Evolutionary conservation across 2,329 filamentous ascomycete genomes (phyloP), one percentile per base, ranked within the genome.

Genomic region (Orbilia blumenaviensis): DNA sequence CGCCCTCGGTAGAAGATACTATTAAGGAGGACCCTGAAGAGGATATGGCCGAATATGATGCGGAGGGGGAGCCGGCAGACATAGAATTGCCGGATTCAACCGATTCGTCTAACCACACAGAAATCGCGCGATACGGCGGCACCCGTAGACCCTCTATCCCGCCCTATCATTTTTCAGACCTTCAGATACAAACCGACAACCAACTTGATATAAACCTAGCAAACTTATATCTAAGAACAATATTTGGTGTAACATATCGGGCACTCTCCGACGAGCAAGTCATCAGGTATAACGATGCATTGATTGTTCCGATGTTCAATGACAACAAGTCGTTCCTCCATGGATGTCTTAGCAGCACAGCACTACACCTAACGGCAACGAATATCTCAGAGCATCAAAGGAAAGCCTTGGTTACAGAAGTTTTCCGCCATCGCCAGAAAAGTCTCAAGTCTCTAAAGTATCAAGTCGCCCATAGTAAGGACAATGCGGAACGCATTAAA

Each of bases 181-280:
- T 71, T 23, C 67, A 71, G 44, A 72, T 77, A 34, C 66, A 72
- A 54, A 67, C 66, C 46, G 67, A 72, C 7, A 77, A 58, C 9
- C 62, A 58, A 34, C 46, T 77, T 10, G 73, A 77, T 32, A 34
- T 72, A 7, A 77, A 67, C 50, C 66, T 77, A 2, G 73, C 67
- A 34, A 77, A 71, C 36, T 42, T 77, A 29, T 77, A 77, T 38
- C 21, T 77, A 7, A 56, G 62, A 12, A 66, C 60, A 12, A 77
- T 77, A 2, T 77, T 77, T 42, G 66, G 67, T 32, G 73, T 77
- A 16, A 77, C 73, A 1, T 77, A 77, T 60, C 73, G 73, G 36
- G 73, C 73, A 36, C 54, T 77, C 6, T 77, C 73, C 34, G 67
- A 77, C 42, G 67, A 72, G 18, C 73, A 77, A 52, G 67, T 77